Evolutionary conservation across 352 stramenopile genomes (phyloP), one percentile per base, ranked within the genome.

Genomic region (Pythium rishiriense): DNA sequence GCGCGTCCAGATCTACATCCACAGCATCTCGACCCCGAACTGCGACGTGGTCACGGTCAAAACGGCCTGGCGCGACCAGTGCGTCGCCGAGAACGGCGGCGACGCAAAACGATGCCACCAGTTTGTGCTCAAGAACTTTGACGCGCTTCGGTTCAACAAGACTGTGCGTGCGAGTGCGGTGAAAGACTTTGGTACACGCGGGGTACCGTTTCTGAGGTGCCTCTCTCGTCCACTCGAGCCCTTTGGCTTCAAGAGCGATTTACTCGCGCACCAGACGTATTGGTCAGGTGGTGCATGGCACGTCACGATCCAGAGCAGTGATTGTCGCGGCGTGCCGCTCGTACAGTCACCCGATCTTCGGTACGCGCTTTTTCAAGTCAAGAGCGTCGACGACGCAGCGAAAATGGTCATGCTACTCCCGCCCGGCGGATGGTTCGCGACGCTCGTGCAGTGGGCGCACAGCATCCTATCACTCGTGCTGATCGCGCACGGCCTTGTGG

Each of bases 241-340:
- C 2, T 87, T 88, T 64, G 50, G 62, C 22, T 88, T 79, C 61
- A 74, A 85, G 12, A 82, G 77, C 8, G 79, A 88, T 58, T 56
- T 87, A 42, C 70, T 88, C 73, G 69, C 81, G 22, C 66, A 79
- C 9, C 71, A 85, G 62, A 71, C 69, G 1, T 85, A 73, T 48
- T 88, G 77, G 79, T 64, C 76, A 0, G 79, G 79, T 1, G 76
- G 73, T 0, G 74, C 62, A 19, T 79, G 76, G 51, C 69, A 81
- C 52, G 52, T 85, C 4, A 65, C 82, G 47, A 69, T 88, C 15
- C 74, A 85, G 25, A 84, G 60, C 10, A 88, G 79, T 41, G 69
- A 78, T 11, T 87, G 79, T 26, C 28, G 72, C 11, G 78, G 75
- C 6, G 48, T 79, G 3, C 78, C 77, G 14, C 62, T 71, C 24